Conservation (phyloP, 2,329 filamentous ascomycete species). For the Rugonectria rugulosa region DNA sequence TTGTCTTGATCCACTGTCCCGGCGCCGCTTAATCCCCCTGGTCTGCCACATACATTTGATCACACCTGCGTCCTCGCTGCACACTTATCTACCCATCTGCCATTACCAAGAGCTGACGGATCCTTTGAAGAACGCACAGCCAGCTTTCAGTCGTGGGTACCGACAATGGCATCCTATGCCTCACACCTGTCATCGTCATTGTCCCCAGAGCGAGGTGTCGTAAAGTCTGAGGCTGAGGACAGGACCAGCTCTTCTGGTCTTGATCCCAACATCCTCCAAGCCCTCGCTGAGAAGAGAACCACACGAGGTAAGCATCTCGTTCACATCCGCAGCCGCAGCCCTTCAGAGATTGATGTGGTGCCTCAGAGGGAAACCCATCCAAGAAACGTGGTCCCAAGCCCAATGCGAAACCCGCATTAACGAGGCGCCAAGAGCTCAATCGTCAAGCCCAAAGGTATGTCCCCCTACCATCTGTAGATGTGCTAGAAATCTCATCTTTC, state of each 20-base stretch:
- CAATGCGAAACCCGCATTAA: constrained; percentile 93
- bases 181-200: constrained; percentile 55
- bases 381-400: constrained; percentile 96
- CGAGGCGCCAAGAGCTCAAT: constrained; percentile 91
- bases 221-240: constrained; percentile 43
- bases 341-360: constrained; percentile 20
- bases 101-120: constrained; percentile 12
- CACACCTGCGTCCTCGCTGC: constrained; percentile 4
- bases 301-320: constrained; percentile 69
- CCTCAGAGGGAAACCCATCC: constrained; percentile 78
- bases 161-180: constrained; percentile 33
- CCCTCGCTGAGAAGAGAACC: constrained; percentile 74
- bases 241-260: constrained; percentile 52
- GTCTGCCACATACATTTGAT: constrained; percentile 9
- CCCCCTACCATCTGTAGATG: not conserved
- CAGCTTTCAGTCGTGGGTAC: constrained; percentile 16
- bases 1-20: not conserved
- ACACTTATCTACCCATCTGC: constrained; percentile 16
- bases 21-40: constrained; percentile 7
- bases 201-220: constrained; percentile 49
- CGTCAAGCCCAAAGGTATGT: constrained; percentile 90
- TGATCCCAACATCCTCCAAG: constrained; percentile 71
- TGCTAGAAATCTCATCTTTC: constrained; percentile 17
- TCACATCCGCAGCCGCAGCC: not conserved
- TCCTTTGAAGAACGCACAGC: constrained; percentile 11